Evolutionary conservation across 176 grass and related monocot genomes (phyloP).

Genomic region (Aegilops umbellulata): DNA sequence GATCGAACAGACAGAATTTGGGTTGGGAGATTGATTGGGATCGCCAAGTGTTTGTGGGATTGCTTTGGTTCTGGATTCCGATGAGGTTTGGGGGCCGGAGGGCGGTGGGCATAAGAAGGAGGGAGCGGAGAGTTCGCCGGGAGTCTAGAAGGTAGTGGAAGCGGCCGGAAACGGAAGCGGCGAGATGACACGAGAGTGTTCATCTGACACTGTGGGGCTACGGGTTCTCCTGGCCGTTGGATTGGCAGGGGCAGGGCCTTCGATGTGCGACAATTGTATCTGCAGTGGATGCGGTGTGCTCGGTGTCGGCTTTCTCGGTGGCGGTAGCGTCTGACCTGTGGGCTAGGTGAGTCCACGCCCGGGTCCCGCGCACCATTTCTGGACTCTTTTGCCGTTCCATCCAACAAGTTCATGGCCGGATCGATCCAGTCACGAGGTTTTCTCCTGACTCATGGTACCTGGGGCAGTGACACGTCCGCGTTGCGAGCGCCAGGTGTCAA

Average conservation of each 20-base stretch:
- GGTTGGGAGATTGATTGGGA: background rate
- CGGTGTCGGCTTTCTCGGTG: background rate
- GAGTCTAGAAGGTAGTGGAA: constrained; percentile 42
- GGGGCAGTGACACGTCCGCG: background rate
- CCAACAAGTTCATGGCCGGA: background rate
- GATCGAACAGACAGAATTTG: too few species aligned
- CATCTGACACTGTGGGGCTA: background rate
- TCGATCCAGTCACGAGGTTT: background rate
- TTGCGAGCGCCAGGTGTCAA: background rate
- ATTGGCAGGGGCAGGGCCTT: background rate
- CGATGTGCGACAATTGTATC: background rate
- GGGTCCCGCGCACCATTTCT: background rate
- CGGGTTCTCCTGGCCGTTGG: background rate
- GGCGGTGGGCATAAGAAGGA: constrained; percentile 1
- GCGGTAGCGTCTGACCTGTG: background rate
- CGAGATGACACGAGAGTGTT: constrained; percentile 42
- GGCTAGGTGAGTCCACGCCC: background rate
- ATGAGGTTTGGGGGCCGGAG: background rate
- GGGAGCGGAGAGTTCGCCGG: constrained; percentile 26
- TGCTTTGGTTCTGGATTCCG: background rate
- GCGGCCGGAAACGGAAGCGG: background rate
- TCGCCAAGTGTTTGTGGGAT: background rate
- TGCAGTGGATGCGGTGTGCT: background rate
- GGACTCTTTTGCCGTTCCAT: background rate
- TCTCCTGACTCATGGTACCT: background rate